Evolutionary conservation across 2,329 filamentous ascomycete genomes (phyloP).

Genomic region (Lecanicillium sp.): DNA sequence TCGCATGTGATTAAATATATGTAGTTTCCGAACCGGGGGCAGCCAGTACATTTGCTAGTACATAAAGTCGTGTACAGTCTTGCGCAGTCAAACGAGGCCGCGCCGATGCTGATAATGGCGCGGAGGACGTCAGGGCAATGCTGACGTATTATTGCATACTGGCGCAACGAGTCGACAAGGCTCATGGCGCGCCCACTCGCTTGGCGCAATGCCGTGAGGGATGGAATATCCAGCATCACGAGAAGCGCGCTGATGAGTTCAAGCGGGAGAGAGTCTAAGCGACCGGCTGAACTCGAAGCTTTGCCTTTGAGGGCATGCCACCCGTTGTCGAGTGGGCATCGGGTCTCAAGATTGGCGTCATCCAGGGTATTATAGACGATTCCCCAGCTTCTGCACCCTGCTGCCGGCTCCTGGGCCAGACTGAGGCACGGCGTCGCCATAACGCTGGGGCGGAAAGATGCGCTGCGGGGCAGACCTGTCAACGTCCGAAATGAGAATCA

Average conservation of each 20-base stretch:
- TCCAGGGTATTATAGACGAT: constrained; percentile 12
- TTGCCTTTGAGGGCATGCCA: constrained; percentile 4
- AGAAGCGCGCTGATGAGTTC: constrained; percentile 22
- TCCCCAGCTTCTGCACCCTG: too few relatives aligned
- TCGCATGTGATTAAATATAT: constrained; percentile 29
- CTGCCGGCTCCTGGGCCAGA: too few relatives aligned
- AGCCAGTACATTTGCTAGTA: constrained; percentile 22
- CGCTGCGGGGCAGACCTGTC: too few relatives aligned
- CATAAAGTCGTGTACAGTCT: constrained; percentile 24
- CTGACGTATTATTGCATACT: constrained; percentile 23
- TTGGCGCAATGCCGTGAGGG: constrained; percentile 24
- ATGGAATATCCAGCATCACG: constrained; percentile 20
- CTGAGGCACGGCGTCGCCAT: too few relatives aligned
- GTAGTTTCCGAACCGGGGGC: constrained; percentile 27
- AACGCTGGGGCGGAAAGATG: too few relatives aligned
- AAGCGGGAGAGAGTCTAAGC: constrained; percentile 19
- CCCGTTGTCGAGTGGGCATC: constrained; percentile 18
- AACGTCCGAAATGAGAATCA: too few relatives aligned
- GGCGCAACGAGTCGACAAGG: constrained; percentile 25
- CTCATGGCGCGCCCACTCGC: constrained; percentile 25
- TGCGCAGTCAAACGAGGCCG: constrained; percentile 19
- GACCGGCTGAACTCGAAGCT: constrained; percentile 12
- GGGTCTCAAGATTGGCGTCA: constrained; percentile 10
- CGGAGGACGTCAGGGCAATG: constrained; percentile 23
- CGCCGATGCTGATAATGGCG: constrained; percentile 24